Percentiles rank a stretch among this genome's conserved stretches.
phyloP scores from a whole-genome alignment of 1,284 basidiomycete species.

The Trichosporon sp. region DNA sequence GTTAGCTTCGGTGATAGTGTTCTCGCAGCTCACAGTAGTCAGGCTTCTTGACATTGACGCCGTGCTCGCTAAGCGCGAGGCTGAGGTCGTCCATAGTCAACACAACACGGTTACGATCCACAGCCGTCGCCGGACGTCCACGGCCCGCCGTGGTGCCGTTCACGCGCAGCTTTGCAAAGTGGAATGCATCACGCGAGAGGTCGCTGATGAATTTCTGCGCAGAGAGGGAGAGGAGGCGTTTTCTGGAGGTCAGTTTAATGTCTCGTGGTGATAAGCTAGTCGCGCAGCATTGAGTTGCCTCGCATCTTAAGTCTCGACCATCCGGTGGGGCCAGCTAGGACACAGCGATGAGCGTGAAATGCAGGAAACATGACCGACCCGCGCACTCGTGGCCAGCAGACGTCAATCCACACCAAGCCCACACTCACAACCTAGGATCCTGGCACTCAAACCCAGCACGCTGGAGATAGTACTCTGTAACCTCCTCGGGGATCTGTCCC shows the following conservation, averaged over 20 bases:
- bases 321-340: too few species aligned
- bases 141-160: slow-evolving; percentile 49
- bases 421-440: slow-evolving; percentile 76
- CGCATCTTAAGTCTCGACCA: too few species aligned
- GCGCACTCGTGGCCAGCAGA: too few species aligned
- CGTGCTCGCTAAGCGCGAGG: slow-evolving; percentile 87
- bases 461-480: slow-evolving; percentile 96
- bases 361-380: too few species aligned
- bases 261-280: too few species aligned
- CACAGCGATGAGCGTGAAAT: too few species aligned
- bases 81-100: slow-evolving; percentile 96
- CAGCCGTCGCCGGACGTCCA: slow-evolving; percentile 37
- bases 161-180: slow-evolving; percentile 89
- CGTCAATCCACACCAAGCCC: too few species aligned
- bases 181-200: slow-evolving; percentile 93
- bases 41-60: slow-evolving; percentile 86
- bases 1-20: not conserved
- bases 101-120: slow-evolving; percentile 90
- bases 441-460: slow-evolving; percentile 93
- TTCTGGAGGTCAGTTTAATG: slow-evolving; percentile 54
- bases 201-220: slow-evolving; percentile 98
- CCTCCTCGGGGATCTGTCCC: slow-evolving; percentile 95
- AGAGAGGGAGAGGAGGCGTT: slow-evolving; percentile 87
- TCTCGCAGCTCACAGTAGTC: slow-evolving; percentile 60
- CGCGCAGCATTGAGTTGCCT: too few species aligned